Evolutionary conservation across 2,329 filamentous ascomycete genomes (phyloP).

Genomic region (Mycogone perniciosa): DNA sequence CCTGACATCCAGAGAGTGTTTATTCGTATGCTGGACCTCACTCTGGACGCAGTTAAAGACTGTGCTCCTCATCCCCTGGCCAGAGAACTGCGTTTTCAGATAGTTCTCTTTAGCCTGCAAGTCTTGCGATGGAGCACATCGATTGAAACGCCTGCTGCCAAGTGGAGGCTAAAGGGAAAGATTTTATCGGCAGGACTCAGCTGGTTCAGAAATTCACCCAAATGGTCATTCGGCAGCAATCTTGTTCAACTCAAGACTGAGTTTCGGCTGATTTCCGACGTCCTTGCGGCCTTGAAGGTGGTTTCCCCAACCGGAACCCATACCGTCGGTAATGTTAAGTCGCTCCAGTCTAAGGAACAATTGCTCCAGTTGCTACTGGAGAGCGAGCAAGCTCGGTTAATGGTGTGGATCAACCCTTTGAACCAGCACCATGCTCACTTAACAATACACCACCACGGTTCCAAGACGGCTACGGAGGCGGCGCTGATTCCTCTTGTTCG

Average conservation of each 20-base stretch:
- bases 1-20: constrained; percentile 77
- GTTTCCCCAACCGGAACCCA: constrained; percentile 55
- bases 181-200: constrained; percentile 77
- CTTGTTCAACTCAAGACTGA: constrained; percentile 91
- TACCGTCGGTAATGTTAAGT: constrained; percentile 50
- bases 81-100: constrained; percentile 84
- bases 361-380: constrained; percentile 75
- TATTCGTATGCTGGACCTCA: constrained; percentile 70
- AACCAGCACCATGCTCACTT: constrained; percentile 43
- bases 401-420: constrained; percentile 85
- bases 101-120: constrained; percentile 74
- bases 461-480: constrained; percentile 35
- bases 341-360: constrained; percentile 72
- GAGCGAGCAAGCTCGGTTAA: constrained; percentile 75
- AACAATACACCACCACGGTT: constrained; percentile 35
- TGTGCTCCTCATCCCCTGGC: constrained; percentile 77
- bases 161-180: constrained; percentile 82
- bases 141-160: constrained; percentile 49
- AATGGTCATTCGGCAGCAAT: constrained; percentile 96
- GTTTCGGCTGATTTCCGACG: constrained; percentile 71
- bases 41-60: constrained; percentile 65
- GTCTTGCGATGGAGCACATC: constrained; percentile 69
- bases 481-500: constrained; percentile 59
- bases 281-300: constrained; percentile 59
- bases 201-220: constrained; percentile 80